phyloP scores from a whole-genome alignment of 495 filamentous ascomycete genomes.

The Neurospora sp. region DNA sequence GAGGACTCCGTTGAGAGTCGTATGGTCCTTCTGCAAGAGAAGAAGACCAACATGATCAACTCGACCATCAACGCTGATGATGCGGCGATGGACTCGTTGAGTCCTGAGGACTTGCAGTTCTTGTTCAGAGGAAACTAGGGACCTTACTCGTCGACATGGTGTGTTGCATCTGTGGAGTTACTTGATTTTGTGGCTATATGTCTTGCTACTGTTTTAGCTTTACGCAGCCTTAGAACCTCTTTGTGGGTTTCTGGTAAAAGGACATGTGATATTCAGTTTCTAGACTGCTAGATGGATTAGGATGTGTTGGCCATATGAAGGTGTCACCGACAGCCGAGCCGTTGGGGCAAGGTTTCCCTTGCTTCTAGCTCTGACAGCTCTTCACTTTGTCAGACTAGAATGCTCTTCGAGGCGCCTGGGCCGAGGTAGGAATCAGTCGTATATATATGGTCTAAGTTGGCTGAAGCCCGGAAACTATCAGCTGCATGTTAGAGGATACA shows the following conservation, averaged over 20 bases:
- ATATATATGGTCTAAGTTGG: not conserved
- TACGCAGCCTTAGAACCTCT: not conserved
- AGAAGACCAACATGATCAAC: constrained; percentile 93
- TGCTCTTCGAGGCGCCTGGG: not conserved
- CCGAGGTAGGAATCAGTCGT: not conserved
- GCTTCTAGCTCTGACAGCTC: not conserved
- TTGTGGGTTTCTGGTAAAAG: not conserved
- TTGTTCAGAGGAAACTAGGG: constrained; percentile 59
- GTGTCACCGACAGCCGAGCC: not conserved
- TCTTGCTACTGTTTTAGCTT: not conserved
- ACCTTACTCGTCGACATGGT: not conserved
- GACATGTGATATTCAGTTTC: not conserved
- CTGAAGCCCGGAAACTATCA: not conserved
- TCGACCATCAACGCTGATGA: constrained; percentile 91
- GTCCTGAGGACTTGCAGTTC: constrained; percentile 88
- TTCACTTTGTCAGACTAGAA: not conserved
- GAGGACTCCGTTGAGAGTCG: constrained; percentile 93
- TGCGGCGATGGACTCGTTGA: constrained; percentile 76
- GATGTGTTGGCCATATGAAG: not conserved
- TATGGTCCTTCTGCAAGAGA: constrained; percentile 91
- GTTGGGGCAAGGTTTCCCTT: not conserved
- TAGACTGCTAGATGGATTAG: not conserved
- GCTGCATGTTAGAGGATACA: not conserved
- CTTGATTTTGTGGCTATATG: not conserved
- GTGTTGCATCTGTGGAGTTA: not conserved